A percentile compares a stretch with the other conserved stretches of the same genome.
phyloP scores from a whole-genome alignment of 1,284 basidiomycete species.

The Mixia osmundae region DNA sequence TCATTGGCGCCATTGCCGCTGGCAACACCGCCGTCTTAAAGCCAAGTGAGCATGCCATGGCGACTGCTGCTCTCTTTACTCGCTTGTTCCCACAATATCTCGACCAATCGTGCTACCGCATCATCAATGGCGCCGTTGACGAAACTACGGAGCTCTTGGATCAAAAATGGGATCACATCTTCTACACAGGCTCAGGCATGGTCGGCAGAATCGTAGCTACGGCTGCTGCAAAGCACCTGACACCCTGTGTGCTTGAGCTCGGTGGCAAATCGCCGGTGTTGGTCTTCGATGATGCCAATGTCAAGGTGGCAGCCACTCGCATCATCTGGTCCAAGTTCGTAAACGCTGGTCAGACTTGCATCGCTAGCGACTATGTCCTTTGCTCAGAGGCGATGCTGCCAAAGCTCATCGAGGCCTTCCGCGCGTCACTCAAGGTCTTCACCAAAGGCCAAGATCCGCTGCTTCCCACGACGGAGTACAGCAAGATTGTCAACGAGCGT shows the following conservation, averaged over 20 bases:
- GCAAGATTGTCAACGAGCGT: constrained; percentile 20
- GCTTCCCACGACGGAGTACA: constrained; percentile 14
- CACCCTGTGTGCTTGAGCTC: constrained; percentile 22
- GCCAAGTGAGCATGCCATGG: constrained; percentile 21
- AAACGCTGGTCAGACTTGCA: constrained; percentile 24
- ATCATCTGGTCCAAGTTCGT: constrained; percentile 24
- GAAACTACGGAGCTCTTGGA: constrained; percentile 22
- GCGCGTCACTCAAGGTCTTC: constrained; percentile 18
- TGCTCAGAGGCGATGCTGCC: constrained; percentile 10
- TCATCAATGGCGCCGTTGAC: constrained; percentile 22
- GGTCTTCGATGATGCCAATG: constrained; percentile 23
- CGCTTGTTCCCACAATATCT: constrained; percentile 22
- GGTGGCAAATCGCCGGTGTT: constrained; percentile 22
- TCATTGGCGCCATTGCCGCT: constrained; percentile 24
- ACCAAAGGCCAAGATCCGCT: constrained; percentile 8
- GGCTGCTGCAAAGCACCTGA: constrained; percentile 23
- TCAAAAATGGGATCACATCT: constrained; percentile 24
- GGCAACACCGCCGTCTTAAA: constrained; percentile 22
- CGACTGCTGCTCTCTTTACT: constrained; percentile 20
- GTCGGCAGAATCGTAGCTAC: constrained; percentile 23
- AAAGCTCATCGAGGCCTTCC: constrained; percentile 10
- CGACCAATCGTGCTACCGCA: constrained; percentile 20
- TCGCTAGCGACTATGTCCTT: constrained; percentile 22
- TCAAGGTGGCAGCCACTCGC: constrained; percentile 20
- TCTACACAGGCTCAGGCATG: constrained; percentile 18